Conservation (phyloP, 192 early-diverging fungal species). For the Coemansia sp. region DNA sequence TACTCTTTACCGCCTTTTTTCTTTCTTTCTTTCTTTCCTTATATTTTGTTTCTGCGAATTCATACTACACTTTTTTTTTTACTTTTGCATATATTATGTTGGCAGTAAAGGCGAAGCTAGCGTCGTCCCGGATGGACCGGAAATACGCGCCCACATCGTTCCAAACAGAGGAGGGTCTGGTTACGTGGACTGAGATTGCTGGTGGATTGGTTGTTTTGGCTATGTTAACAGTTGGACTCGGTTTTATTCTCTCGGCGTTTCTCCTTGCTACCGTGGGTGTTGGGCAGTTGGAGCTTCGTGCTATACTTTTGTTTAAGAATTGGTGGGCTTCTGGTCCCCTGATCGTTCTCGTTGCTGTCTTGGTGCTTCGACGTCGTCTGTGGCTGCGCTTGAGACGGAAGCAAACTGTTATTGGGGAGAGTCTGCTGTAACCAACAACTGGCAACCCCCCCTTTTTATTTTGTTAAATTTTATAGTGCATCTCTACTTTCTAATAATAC, state of each 20-base stretch:
- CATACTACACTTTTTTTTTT: neutral
- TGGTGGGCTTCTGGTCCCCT: constrained; percentile 41
- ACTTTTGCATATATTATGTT: neutral
- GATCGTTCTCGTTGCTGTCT: constrained; percentile 13
- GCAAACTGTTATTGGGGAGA: constrained; percentile 1
- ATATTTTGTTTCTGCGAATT: neutral
- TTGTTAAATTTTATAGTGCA: neutral
- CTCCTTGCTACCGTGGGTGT: constrained; percentile 44
- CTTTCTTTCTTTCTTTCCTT: neutral
- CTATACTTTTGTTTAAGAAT: constrained; percentile 34
- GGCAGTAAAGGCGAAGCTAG: constrained; percentile 2
- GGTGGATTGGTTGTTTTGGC: constrained; percentile 37
- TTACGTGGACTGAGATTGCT: constrained; percentile 39
- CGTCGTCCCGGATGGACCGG: neutral
- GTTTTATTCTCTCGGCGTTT: constrained; percentile 39
- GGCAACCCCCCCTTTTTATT: neutral
- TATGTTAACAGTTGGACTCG: constrained; percentile 28
- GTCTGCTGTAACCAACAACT: neutral
- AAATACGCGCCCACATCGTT: constrained; percentile 7
- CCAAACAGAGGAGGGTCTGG: constrained; percentile 10
- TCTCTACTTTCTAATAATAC: neutral
- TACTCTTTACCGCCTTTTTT: neutral
- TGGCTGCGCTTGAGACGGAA: constrained; percentile 18
- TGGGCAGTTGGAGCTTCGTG: constrained; percentile 50
- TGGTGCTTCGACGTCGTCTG: constrained; percentile 23